Conservation (phyloP, 306 rosid species). For the Sphenostylis stenocarpa region DNA sequence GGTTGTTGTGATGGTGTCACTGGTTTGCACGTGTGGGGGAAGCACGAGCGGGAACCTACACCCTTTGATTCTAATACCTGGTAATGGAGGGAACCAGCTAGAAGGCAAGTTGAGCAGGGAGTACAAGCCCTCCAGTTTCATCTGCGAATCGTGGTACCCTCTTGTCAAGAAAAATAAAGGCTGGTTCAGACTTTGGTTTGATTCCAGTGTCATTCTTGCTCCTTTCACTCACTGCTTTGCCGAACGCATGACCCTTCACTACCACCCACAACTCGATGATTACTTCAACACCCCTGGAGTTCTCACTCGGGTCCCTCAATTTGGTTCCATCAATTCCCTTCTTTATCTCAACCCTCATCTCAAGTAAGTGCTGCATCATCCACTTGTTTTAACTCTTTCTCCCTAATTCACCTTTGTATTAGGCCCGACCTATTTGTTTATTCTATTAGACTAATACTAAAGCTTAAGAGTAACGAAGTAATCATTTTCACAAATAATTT, state of each 20-base stretch:
- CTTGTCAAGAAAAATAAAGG: constrained; percentile 45
- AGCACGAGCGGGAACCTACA: constrained; percentile 42
- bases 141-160: constrained; percentile 74
- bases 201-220: constrained; percentile 58
- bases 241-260: constrained; percentile 76
- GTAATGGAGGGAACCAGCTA: constrained; percentile 87
- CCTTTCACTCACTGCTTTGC: constrained; percentile 86
- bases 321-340: constrained; percentile 76
- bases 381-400: background rate
- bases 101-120: constrained; percentile 60
- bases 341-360: constrained; percentile 76
- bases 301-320: constrained; percentile 60
- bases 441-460: background rate
- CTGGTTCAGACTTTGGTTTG: constrained; percentile 94
- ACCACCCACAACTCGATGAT: constrained; percentile 55
- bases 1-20: constrained; percentile 39
- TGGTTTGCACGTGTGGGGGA: constrained; percentile 48
- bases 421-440: background rate
- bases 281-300: constrained; percentile 71
- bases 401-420: background rate
- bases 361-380: constrained; percentile 49
- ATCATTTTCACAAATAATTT: no score
- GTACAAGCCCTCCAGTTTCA: constrained; percentile 55
- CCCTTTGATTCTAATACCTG: constrained; percentile 78
- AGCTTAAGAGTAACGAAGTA: no score